Percentiles rank a stretch among this genome's conserved stretches.
phyloP scores from a whole-genome alignment of 768 basidiomycete species.

The Serendipita sp. region DNA sequence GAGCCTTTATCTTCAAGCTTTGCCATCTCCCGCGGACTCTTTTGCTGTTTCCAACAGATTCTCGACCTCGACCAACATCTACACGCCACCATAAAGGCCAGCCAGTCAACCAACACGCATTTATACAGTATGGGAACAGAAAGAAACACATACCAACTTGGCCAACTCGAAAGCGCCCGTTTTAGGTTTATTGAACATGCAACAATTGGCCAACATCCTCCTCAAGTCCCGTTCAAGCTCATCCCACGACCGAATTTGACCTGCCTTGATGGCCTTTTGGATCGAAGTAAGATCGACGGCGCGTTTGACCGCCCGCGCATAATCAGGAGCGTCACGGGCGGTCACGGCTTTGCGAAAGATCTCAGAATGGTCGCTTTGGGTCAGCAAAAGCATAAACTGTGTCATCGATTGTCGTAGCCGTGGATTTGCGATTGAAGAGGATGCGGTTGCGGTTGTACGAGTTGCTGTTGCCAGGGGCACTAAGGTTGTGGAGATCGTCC shows the following conservation, averaged over 20 bases:
- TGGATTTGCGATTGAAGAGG: not conserved
- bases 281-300: not conserved
- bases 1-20: not conserved
- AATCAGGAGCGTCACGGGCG: not conserved
- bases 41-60: not conserved
- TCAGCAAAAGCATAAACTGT: not conserved
- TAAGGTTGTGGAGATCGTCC: not conserved
- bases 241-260: not conserved
- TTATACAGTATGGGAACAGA: not conserved
- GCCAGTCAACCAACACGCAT: too few relatives aligned
- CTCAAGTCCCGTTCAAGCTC: slow-evolving; percentile 1
- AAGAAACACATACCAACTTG: not conserved
- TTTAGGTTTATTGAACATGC: not conserved
- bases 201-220: slow-evolving; percentile 3
- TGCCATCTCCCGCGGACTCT: not conserved
- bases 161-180: not conserved
- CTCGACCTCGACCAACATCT: not conserved
- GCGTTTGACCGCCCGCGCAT: not conserved
- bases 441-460: not conserved
- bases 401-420: not conserved
- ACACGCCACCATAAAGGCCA: not conserved
- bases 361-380: not conserved
- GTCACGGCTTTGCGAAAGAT: not conserved
- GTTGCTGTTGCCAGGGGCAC: not conserved
- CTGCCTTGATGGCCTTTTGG: not conserved